These are phyloP conservation scores for Scheffersomyces segobiensis DNA, from an alignment of 1,139 yeast species.

Conservation along the genomic window DNA sequence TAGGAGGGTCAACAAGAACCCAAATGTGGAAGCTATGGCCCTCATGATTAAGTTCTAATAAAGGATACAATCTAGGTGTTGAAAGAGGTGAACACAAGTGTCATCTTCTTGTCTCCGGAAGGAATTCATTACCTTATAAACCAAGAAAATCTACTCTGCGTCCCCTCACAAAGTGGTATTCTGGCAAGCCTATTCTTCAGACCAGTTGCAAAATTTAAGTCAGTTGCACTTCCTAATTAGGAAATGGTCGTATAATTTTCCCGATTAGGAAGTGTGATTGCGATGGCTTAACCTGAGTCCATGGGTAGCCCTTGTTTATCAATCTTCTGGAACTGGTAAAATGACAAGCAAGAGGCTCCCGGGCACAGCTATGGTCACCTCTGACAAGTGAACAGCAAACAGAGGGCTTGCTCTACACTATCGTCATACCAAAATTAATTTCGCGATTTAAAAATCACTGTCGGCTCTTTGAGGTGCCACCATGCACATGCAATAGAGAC, in stretches of 20 bases:
- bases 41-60: conserved; percentile 4
- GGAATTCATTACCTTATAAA: neutral
- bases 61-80: neutral
- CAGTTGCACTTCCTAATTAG: conserved; percentile 13
- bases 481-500: neutral
- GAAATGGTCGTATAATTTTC: conserved; percentile 11
- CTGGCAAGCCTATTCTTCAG: neutral
- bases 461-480: neutral
- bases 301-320: neutral
- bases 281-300: neutral
- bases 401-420: neutral
- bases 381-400: neutral
- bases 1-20: conserved; percentile 4
- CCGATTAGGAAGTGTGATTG: conserved; percentile 1
- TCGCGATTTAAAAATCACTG: neutral
- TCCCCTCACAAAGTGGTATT: neutral
- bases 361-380: neutral
- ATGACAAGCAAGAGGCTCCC: neutral
- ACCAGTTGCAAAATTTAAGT: neutral
- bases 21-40: conserved; percentile 3
- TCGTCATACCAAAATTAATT: neutral
- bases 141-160: neutral
- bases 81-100: neutral
- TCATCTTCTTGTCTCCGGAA: neutral
- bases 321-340: neutral